These are phyloP conservation scores for Neurospora sp. DNA, from an alignment of 495 filamentous ascomycete species.

Conservation along the genomic window DNA sequence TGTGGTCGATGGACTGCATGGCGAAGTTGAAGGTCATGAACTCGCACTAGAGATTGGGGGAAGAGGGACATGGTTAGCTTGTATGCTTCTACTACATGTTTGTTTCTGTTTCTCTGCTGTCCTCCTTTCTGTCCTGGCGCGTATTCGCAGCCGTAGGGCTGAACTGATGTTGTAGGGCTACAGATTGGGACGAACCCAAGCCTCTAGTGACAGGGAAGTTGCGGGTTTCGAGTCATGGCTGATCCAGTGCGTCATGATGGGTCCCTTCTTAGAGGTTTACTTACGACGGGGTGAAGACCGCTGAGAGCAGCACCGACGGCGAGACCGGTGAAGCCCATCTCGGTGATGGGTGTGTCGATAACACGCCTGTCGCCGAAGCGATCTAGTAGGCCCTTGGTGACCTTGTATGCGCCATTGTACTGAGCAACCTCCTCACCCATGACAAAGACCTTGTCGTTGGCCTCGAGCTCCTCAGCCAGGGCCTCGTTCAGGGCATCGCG, in stretches of 20 bases:
- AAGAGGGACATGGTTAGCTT: neutral
- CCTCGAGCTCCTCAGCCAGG: conserved; percentile 91
- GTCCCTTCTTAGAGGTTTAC: conserved; percentile 22
- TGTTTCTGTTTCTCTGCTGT: neutral
- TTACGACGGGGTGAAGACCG: conserved; percentile 85
- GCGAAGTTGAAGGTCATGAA: conserved; percentile 99
- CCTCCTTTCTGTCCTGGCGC: conserved; percentile 1
- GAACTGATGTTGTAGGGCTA: neutral
- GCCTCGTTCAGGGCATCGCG: conserved; percentile 96
- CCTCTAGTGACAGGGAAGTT: neutral
- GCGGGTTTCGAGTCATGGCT: neutral
- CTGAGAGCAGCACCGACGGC: conserved; percentile 90
- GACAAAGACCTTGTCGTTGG: conserved; percentile 87
- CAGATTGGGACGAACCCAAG: neutral
- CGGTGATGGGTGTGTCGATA: conserved; percentile 97
- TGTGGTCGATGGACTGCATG: conserved; percentile 99
- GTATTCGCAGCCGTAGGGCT: neutral
- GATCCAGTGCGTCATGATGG: neutral
- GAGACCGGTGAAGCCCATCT: conserved; percentile 87
- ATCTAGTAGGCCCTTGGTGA: conserved; percentile 93
- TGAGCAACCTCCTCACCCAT: conserved; percentile 97
- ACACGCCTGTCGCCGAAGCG: conserved; percentile 95
- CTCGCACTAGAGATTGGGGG: conserved; percentile 55
- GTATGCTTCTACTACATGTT: neutral
- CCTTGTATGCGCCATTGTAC: conserved; percentile 99